Conservation (phyloP, 768 basidiomycete species). For the Podaxis sp. region DNA sequence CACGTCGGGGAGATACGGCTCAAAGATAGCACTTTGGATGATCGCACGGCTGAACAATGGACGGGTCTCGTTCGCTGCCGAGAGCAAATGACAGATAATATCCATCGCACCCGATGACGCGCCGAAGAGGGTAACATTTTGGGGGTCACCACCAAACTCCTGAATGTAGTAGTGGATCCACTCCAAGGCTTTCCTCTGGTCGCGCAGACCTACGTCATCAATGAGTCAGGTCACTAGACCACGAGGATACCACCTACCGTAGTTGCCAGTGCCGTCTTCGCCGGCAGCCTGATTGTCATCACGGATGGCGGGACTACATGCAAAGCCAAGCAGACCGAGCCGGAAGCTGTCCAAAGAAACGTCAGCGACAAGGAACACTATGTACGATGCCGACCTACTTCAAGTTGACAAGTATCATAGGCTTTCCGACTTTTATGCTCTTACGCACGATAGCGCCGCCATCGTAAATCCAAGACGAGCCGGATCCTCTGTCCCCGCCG, state of each 20-base stretch:
- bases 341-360: conserved; percentile 54
- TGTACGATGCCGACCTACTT: conserved; percentile 50
- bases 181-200: conserved; percentile 63
- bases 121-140: conserved; percentile 55
- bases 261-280: conserved; percentile 76
- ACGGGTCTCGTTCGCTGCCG: conserved; percentile 52
- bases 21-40: conserved; percentile 69
- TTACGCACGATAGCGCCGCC: conserved; percentile 70
- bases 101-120: conserved; percentile 55
- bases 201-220: conserved; percentile 49
- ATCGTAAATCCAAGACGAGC: conserved; percentile 78
- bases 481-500: conserved; percentile 71
- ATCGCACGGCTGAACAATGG: conserved; percentile 76
- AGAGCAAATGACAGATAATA: conserved; percentile 63
- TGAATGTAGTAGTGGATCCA: conserved; percentile 62
- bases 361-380: background rate
- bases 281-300: conserved; percentile 67
- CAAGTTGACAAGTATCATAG: conserved; percentile 70
- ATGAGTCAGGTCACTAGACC: conserved; percentile 6
- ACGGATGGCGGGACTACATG: conserved; percentile 61
- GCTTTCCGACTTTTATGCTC: conserved; percentile 61
- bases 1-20: conserved; percentile 60
- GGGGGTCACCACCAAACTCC: conserved; percentile 68
- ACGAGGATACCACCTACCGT: conserved; percentile 44
- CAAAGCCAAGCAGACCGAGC: conserved; percentile 74